These are phyloP conservation scores for Lolium perenne DNA, from an alignment of 176 grass and related monocot genomes.

Conservation along the genomic window DNA sequence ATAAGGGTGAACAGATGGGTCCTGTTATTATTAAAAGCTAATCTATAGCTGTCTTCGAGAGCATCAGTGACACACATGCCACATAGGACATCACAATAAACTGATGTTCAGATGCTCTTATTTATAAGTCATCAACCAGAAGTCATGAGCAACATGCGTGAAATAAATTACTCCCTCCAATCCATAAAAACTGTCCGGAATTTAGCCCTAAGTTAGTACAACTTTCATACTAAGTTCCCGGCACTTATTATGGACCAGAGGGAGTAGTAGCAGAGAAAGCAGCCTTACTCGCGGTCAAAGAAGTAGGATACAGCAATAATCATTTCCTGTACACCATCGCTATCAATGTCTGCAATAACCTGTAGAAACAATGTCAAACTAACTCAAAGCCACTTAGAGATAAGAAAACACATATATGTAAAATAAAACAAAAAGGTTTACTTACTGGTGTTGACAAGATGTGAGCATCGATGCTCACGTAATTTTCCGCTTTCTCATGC, in stretches of 20 bases:
- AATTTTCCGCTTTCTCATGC: conserved; percentile 83
- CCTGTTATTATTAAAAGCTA: conserved; percentile 2
- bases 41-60: conserved; percentile 20
- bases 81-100: conserved; percentile 25
- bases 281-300: conserved; percentile 84
- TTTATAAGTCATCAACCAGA: conserved; percentile 27
- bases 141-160: background rate
- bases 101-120: background rate
- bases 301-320: conserved; percentile 89
- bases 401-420: conserved; percentile 28
- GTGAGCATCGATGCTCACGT: conserved; percentile 87
- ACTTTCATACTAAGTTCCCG: too few relatives aligned
- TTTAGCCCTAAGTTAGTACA: too few relatives aligned
- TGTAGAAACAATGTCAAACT: conserved; percentile 48
- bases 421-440: conserved; percentile 39
- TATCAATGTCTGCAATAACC: conserved; percentile 98
- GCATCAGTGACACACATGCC: background rate
- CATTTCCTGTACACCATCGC: conserved; percentile 92
- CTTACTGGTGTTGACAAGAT: conserved; percentile 90
- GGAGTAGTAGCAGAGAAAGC: conserved; percentile 25
- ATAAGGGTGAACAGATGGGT: conserved; percentile 20
- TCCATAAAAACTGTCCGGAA: too few relatives aligned
- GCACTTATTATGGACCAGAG: background rate
- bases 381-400: conserved; percentile 26
- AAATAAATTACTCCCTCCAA: background rate